phyloP scores from a whole-genome alignment of 495 filamentous ascomycete species.

The Penicillium paradoxum region DNA sequence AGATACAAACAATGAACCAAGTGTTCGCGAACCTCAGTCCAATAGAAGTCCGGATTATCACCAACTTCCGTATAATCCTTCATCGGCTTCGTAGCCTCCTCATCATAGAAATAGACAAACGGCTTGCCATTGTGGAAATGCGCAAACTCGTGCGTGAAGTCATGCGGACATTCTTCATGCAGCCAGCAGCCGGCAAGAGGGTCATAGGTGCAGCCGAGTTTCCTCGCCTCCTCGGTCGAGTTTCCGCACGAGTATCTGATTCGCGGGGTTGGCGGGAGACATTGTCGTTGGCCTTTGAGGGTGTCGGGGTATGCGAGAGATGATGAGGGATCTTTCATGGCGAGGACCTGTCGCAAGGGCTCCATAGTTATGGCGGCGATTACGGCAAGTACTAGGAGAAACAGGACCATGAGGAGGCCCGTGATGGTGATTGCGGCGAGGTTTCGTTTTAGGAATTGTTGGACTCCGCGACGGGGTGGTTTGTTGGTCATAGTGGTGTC shows the following conservation, averaged over 20 bases:
- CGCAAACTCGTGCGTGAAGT: slow-evolving; percentile 8
- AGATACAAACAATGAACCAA: slow-evolving; percentile 16
- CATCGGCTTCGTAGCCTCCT: slow-evolving; percentile 10
- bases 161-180: slow-evolving; percentile 10
- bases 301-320: neutral
- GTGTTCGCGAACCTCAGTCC: slow-evolving; percentile 13
- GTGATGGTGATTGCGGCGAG: slow-evolving; percentile 12
- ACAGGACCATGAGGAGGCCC: slow-evolving; percentile 4
- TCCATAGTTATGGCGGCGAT: slow-evolving; percentile 8
- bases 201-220: slow-evolving; percentile 10
- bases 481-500: slow-evolving; percentile 4
- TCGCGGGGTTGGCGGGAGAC: slow-evolving; percentile 5
- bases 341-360: slow-evolving; percentile 7
- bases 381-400: slow-evolving; percentile 2
- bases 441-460: slow-evolving; percentile 5
- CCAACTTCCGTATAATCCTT: slow-evolving; percentile 14
- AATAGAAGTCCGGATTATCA: slow-evolving; percentile 8
- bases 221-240: slow-evolving; percentile 10
- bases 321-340: neutral
- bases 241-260: slow-evolving; percentile 10
- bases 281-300: slow-evolving; percentile 6
- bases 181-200: slow-evolving; percentile 15
- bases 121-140: slow-evolving; percentile 15
- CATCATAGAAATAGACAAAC: slow-evolving; percentile 15
- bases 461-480: neutral